These are phyloP conservation scores for Coccomyxa sp. DNA, from an alignment of 139 green algal genomes.

Conservation along the genomic window DNA sequence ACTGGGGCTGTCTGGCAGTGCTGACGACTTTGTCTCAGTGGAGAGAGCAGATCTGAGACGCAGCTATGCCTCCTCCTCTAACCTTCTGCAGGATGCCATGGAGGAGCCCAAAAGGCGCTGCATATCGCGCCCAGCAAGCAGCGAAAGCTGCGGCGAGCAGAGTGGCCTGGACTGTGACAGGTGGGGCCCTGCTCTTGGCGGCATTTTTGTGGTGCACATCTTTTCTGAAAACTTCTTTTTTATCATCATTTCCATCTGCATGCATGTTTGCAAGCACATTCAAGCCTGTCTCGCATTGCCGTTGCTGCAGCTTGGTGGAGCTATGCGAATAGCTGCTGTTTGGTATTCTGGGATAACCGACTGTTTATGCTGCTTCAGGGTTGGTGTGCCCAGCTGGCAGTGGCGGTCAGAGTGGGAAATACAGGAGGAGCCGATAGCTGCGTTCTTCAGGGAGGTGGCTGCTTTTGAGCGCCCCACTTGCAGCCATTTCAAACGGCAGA, in stretches of 20 bases:
- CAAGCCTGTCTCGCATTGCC: neutral
- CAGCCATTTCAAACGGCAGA: neutral
- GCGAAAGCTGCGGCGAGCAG: neutral
- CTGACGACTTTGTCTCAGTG: neutral
- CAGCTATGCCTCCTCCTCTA: neutral
- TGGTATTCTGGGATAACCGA: too few relatives aligned
- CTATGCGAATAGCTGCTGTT: too few relatives aligned
- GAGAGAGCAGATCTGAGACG: neutral
- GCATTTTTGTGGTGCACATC: neutral
- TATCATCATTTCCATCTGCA: neutral
- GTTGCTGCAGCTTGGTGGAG: too few relatives aligned
- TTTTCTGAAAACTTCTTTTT: neutral
- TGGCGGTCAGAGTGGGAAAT: conserved; percentile 2
- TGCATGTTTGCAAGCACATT: neutral
- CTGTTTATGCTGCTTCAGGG: neutral
- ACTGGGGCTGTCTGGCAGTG: neutral
- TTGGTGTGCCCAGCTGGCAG: neutral
- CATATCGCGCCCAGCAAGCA: neutral
- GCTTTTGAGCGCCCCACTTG: neutral
- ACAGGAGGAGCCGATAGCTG: neutral
- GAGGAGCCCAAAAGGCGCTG: neutral
- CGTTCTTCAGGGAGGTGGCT: neutral
- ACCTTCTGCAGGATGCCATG: neutral
- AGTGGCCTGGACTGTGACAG: neutral
- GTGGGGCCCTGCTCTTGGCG: neutral